A percentile compares a stretch with the other conserved stretches of the same genome.
Evolutionary conservation across 805 yeast genomes (phyloP).

Genomic region (Candida koratica): DNA sequence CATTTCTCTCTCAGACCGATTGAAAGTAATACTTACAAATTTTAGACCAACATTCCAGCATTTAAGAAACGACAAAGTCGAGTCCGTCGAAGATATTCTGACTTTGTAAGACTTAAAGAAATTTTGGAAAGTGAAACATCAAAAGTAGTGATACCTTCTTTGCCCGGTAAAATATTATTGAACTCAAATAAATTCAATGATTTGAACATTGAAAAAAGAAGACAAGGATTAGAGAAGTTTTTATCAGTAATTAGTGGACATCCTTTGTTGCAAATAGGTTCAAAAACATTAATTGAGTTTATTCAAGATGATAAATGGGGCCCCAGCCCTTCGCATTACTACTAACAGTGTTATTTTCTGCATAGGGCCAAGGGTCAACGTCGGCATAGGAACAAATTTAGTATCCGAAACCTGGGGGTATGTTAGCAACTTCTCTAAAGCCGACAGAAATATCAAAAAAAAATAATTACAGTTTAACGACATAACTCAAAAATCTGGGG

Average conservation of each 20-base stretch:
- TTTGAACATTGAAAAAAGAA: conserved; percentile 75
- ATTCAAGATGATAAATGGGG: conserved; percentile 86
- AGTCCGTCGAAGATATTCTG: conserved; percentile 85
- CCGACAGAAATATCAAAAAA: background rate
- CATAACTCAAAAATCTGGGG: background rate
- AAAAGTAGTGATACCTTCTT: conserved; percentile 75
- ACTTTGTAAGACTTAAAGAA: conserved; percentile 77
- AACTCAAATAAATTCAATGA: conserved; percentile 71
- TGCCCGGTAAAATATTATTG: conserved; percentile 83
- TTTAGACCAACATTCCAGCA: conserved; percentile 79
- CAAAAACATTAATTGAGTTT: conserved; percentile 72
- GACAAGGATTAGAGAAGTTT: conserved; percentile 81
- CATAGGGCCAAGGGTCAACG: too few relatives aligned
- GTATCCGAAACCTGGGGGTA: too few relatives aligned
- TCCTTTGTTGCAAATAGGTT: conserved; percentile 85
- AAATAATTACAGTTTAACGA: background rate
- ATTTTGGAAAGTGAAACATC: conserved; percentile 72
- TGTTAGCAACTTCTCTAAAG: too few relatives aligned
- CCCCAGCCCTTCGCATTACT: conserved; percentile 17
- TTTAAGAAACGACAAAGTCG: conserved; percentile 60
- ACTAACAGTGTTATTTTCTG: too few relatives aligned
- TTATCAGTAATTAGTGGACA: conserved; percentile 80
- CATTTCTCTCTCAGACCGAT: too few relatives aligned
- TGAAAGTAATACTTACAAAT: conserved; percentile 12
- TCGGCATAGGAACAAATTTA: too few relatives aligned